Evolutionary conservation across 768 basidiomycete genomes (phyloP), one percentile per base, ranked within the genome.

Genomic region (Filobasidium wieringae): DNA sequence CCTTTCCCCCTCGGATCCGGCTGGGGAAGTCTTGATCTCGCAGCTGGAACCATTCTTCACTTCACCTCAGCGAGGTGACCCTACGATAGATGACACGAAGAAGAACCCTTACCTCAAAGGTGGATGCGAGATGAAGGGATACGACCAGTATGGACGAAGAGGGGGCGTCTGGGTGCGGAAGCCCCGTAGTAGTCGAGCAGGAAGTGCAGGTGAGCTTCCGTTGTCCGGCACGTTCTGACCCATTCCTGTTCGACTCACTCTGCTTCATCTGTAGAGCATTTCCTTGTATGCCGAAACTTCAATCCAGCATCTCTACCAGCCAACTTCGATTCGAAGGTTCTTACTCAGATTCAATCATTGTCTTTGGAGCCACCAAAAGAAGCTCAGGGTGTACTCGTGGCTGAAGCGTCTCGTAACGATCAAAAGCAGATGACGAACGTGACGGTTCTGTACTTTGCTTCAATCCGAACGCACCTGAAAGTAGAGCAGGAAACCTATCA

Each of bases 101-200:
- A 32, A 43, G 41, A 59, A 29, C 26, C 52, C 19, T 33, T 49
- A 7, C 30, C 22, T 33, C 41, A 55, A 60, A 53, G 51, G 52
- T 15, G 51, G 34, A 4, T 34, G 24, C 22, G 51, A 53, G 4
- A 32, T 37, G 41, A 26, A 57, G 33, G 64, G 70, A 17, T 66
- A 53, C 32, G 68, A 73, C 60, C 19, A 49, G 4, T 62, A 51
- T 27, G 72, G 72, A 7, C 53, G 72, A n/a, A 58, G 68, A 57
- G 72, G 72, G 7, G 74, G 74, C 2, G 76, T 78, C 0, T 75
- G 74, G 64, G 70, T 77, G 30, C 62, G 75, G 22, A 78, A 78
- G 52, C 77, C 77, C 7, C 54, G 76, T 32, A 76, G 75, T 51
- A 75, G 74, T 39, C 56, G 77, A 7, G 71, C 72, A 47, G 75